Evolutionary conservation across 2,329 filamentous ascomycete species (phyloP).

Genomic region (Metarhizium robertsii): DNA sequence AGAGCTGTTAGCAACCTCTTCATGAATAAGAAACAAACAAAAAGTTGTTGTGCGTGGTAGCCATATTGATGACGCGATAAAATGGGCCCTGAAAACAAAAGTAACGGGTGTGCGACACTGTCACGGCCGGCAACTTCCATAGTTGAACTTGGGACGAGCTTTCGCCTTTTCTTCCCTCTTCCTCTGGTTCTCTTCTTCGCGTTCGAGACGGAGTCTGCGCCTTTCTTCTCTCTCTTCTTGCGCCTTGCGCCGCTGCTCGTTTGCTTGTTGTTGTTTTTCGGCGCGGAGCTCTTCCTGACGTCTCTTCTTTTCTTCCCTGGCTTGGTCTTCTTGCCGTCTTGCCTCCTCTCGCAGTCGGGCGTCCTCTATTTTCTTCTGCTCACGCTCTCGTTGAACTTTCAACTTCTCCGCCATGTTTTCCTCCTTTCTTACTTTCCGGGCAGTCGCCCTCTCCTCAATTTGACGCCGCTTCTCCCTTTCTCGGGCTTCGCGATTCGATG

Average conservation of each 20-base stretch:
- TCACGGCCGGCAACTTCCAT: slow-evolving; percentile 13
- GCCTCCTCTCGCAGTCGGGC: slow-evolving; percentile 5
- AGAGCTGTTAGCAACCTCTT: slow-evolving; percentile 9
- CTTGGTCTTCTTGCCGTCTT: slow-evolving; percentile 12
- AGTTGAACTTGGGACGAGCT: slow-evolving; percentile 12
- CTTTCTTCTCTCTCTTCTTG: slow-evolving; percentile 9
- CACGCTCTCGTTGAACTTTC: slow-evolving; percentile 4
- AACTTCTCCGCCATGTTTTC: slow-evolving; percentile 2
- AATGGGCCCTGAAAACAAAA: background rate
- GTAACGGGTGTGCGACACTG: slow-evolving; percentile 3
- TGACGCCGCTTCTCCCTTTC: slow-evolving; percentile 3
- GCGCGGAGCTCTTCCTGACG: slow-evolving; percentile 6
- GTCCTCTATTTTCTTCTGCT: slow-evolving; percentile 4
- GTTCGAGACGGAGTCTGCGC: slow-evolving; percentile 4
- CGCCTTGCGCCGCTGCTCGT: slow-evolving; percentile 10
- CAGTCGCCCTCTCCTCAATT: slow-evolving; percentile 8
- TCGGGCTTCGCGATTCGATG: slow-evolving; percentile 13
- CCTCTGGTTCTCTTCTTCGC: slow-evolving; percentile 8
- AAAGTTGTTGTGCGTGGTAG: background rate
- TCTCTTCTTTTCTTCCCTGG: slow-evolving; percentile 9
- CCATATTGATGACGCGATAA: background rate
- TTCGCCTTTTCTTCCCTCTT: slow-evolving; percentile 11
- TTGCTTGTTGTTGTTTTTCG: slow-evolving; percentile 6
- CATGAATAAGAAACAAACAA: background rate
- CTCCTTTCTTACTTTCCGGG: slow-evolving; percentile 1